A percentile compares a stretch with the other conserved stretches of the same genome.
Evolutionary conservation across 768 basidiomycete species (phyloP).

Genomic region (Rhodosporidiobolus sp.): DNA sequence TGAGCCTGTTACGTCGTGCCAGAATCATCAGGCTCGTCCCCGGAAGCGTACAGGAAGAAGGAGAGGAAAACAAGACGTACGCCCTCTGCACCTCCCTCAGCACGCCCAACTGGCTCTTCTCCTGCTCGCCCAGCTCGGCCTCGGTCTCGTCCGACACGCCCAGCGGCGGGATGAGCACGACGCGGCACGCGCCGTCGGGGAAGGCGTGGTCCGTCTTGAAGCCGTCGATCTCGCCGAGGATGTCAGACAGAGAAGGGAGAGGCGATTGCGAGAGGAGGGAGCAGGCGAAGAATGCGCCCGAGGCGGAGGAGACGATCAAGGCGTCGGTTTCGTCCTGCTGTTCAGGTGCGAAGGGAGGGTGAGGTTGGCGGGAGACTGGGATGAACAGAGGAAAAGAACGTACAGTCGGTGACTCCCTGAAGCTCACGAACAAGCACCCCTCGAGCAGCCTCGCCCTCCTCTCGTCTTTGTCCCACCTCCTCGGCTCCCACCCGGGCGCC

Average conservation of each 20-base stretch:
- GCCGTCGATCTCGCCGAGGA: constrained; percentile 3
- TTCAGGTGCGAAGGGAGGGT: neutral
- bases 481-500: neutral
- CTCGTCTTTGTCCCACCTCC: neutral
- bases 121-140: no score
- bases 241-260: neutral
- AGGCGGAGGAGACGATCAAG: neutral
- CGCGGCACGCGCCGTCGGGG: neutral
- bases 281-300: constrained; percentile 7
- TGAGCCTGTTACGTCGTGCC: neutral
- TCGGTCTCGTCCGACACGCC: neutral
- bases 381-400: neutral
- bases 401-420: neutral
- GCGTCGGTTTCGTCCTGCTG: neutral
- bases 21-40: no score
- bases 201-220: neutral
- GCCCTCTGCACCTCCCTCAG: neutral
- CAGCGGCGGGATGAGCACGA: constrained; percentile 8
- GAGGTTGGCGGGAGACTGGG: neutral
- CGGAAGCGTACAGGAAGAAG: no score
- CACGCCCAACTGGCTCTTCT: neutral
- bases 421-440: constrained; percentile 14
- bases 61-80: neutral
- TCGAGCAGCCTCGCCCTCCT: constrained; percentile 12
- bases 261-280: neutral